Evolutionary conservation across 2,329 filamentous ascomycete species (phyloP), one percentile per base, ranked within the genome.

Genomic region (Tolypocladium tundrense): DNA sequence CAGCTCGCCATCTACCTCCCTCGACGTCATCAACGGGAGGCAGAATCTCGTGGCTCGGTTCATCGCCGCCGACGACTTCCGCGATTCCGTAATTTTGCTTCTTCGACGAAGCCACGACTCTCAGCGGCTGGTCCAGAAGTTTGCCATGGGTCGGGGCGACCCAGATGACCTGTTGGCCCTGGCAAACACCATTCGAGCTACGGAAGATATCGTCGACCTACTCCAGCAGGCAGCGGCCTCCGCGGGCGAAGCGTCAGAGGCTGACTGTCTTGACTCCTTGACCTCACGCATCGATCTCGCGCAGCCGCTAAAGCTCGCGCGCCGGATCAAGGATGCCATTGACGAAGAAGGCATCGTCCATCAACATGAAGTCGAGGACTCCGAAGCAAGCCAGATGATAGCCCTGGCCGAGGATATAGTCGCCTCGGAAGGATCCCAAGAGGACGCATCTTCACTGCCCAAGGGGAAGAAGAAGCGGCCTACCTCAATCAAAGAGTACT

Each of bases 301-400:
- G 14, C 82, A 84, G 2, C 89, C 91, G 0, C 74, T 77, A 13
- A 78, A 82, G 48, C 81, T 97, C 5, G 89, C 92, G 2, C 73
- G 77, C 27, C 82, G 81, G 27, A 96, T 99, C 59, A 75, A 82
- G 54, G 77, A 82, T 3, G 87, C 93, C 4, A 96, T 99, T 59
- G 94, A 99, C 66, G 94, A 97, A 73, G 92, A 97, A 61, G 90
- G 91, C 0, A 76, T 97, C n/a, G 79, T 86, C 19, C 85, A 90
- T 63, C 87, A 90, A 65, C 92, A 97, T 65, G 83, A 87, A 41
- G 80, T 87, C 1, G 86, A 94, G 64, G 86, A 93, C 60, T 84
- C 81, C 56, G 85, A 90, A 61, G 85, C 86, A 0, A 83, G 80
- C 24, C 83, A 87, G 60, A 85, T 94, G 65, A 82, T 89, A 31